Evolutionary conservation across 768 basidiomycete genomes (phyloP).

Genomic region (Lyophyllum shimeji): DNA sequence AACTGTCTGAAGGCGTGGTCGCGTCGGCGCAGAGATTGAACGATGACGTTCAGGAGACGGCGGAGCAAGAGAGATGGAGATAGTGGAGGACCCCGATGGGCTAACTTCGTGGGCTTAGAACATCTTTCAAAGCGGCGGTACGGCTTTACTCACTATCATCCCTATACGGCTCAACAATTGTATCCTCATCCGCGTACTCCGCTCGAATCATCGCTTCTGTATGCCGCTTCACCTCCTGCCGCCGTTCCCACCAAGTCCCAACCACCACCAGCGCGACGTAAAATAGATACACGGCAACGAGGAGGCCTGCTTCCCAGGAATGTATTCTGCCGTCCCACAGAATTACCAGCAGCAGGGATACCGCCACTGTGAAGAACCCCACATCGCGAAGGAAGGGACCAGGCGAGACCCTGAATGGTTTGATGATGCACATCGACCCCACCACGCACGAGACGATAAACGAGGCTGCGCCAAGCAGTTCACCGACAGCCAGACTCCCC

Average conservation of each 20-base stretch:
- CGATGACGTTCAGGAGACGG: conserved; percentile 37
- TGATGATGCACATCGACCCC: conserved; percentile 97
- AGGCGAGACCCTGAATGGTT: conserved; percentile 83
- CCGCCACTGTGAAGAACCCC: conserved; percentile 88
- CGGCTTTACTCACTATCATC: conserved; percentile 54
- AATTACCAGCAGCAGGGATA: conserved; percentile 72
- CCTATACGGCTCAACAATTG: conserved; percentile 49
- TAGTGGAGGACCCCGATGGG: conserved; percentile 7
- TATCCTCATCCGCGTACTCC: conserved; percentile 53
- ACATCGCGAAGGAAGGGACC: conserved; percentile 90
- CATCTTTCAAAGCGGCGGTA: neutral
- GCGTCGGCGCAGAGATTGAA: conserved; percentile 35
- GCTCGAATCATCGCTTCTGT: conserved; percentile 54
- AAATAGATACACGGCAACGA: conserved; percentile 71
- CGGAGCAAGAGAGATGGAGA: conserved; percentile 23
- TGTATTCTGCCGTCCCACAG: conserved; percentile 75
- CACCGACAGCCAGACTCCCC: conserved; percentile 90
- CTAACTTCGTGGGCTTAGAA: conserved; percentile 7
- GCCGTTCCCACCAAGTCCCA: conserved; percentile 74
- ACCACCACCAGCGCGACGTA: conserved; percentile 80
- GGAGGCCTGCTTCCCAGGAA: conserved; percentile 67
- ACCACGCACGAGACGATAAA: conserved; percentile 97
- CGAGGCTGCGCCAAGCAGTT: conserved; percentile 90
- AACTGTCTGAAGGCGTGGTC: conserved; percentile 35
- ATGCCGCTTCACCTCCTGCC: conserved; percentile 44